phyloP scores from a whole-genome alignment of 352 stramenopile genomes.

The Phytophthora pistaciae region DNA sequence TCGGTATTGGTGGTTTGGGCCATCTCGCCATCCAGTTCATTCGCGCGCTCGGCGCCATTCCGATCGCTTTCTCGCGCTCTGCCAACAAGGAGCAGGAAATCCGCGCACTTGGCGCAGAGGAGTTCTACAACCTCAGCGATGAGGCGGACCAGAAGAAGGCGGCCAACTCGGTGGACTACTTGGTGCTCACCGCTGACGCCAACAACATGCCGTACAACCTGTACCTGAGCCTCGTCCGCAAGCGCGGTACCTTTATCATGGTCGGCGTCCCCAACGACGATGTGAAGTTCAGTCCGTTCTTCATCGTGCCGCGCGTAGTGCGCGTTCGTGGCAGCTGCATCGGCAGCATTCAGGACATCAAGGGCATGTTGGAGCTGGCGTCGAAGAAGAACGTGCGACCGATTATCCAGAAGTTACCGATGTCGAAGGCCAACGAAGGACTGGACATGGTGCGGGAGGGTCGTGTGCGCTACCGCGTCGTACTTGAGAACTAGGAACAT shows the following conservation, averaged over 20 bases:
- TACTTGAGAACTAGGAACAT: constrained; percentile 20
- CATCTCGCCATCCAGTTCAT: constrained; percentile 23
- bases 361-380: constrained; percentile 87
- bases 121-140: constrained; percentile 21
- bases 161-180: constrained; percentile 5
- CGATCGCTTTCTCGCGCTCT: constrained; percentile 16
- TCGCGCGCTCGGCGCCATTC: constrained; percentile 5
- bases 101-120: constrained; percentile 8
- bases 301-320: neutral
- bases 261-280: constrained; percentile 13
- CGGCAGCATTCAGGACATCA: constrained; percentile 6
- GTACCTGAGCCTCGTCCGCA: constrained; percentile 12
- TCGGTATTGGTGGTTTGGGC: constrained; percentile 6
- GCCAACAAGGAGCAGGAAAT: constrained; percentile 19
- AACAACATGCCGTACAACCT: constrained; percentile 21
- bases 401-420: constrained; percentile 55
- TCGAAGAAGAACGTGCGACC: constrained; percentile 63
- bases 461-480: constrained; percentile 42
- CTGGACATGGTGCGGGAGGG: constrained; percentile 44
- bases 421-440: constrained; percentile 51
- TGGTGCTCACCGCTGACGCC: constrained; percentile 7
- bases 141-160: constrained; percentile 18
- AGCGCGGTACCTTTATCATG: constrained; percentile 21
- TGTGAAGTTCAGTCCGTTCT: constrained; percentile 4
- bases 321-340: constrained; percentile 15